Percentiles rank a stretch among this genome's conserved stretches.
Conservation (phyloP, 495 filamentous ascomycete genomes). For the Aspergillus affinis region DNA sequence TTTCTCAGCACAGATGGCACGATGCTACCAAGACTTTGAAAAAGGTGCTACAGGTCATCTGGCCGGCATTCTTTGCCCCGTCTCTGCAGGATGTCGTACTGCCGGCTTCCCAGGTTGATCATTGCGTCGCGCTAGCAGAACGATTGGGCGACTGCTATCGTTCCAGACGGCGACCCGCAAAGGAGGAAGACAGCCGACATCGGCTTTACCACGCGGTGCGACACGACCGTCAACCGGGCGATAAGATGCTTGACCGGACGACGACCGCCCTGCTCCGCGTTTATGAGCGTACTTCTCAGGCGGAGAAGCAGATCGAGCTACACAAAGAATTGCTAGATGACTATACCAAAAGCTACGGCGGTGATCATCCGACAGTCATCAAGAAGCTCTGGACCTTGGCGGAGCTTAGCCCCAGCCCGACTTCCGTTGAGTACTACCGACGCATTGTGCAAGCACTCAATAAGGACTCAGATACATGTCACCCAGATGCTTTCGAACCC, state of each 20-base stretch:
- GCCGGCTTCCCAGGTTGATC: conserved; percentile 27
- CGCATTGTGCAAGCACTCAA: conserved; percentile 36
- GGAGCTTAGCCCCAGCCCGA: conserved; percentile 32
- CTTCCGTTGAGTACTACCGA: conserved; percentile 39
- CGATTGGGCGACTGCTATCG: conserved; percentile 35
- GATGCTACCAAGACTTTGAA: conserved; percentile 39
- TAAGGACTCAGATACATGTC: conserved; percentile 31
- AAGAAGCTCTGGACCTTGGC: conserved; percentile 37
- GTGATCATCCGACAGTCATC: conserved; percentile 31
- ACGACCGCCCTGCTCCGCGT: conserved; percentile 28
- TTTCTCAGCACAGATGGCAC: conserved; percentile 38
- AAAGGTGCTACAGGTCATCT: conserved; percentile 32
- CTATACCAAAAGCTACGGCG: conserved; percentile 31
- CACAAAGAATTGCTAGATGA: conserved; percentile 34
- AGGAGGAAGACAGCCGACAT: conserved; percentile 36
- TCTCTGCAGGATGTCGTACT: conserved; percentile 35
- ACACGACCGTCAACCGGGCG: conserved; percentile 26
- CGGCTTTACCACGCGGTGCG: conserved; percentile 37
- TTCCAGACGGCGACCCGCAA: conserved; percentile 31
- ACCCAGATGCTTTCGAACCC: conserved; percentile 36
- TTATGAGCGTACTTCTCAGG: conserved; percentile 35
- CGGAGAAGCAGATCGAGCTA: conserved; percentile 32
- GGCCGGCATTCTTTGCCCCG: conserved; percentile 35
- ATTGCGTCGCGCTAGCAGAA: conserved; percentile 31
- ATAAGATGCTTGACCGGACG: conserved; percentile 30